A percentile compares a stretch with the other conserved stretches of the same genome.
Conservation (phyloP, 345 rosid genomes). For the Kandelia obovata region DNA sequence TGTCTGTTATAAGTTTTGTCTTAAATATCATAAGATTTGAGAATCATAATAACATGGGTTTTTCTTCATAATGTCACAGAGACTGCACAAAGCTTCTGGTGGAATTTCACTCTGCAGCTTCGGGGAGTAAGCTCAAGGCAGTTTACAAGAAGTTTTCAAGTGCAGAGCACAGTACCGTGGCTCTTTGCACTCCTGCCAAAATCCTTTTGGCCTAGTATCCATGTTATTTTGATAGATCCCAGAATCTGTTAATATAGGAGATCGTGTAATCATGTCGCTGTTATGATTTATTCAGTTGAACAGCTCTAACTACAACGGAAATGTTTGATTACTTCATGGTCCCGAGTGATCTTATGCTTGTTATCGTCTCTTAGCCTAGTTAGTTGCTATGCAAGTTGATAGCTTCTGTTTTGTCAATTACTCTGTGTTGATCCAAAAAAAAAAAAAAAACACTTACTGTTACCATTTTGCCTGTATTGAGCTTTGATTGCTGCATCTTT, state of each 20-base stretch:
- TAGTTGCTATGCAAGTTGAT: no score
- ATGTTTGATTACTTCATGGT: neutral
- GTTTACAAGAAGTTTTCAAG: slow-evolving; percentile 57
- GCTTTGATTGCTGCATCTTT: no score
- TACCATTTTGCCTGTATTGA: no score
- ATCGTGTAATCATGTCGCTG: neutral
- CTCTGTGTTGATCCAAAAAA: no score
- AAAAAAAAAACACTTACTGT: no score
- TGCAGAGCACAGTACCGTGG: slow-evolving; percentile 52
- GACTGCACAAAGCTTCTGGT: slow-evolving; percentile 66
- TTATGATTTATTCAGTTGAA: slow-evolving; percentile 3
- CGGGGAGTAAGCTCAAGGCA: slow-evolving; percentile 63
- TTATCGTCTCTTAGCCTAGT: no score
- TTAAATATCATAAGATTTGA: neutral
- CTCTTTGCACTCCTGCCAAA: slow-evolving; percentile 58
- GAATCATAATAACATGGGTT: neutral
- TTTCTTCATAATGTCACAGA: slow-evolving; percentile 29
- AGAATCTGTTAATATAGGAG: neutral
- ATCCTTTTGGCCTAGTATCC: slow-evolving; percentile 17
- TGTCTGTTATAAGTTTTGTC: neutral
- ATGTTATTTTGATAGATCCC: no score
- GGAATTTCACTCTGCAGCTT: slow-evolving; percentile 46
- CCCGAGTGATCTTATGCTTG: no score
- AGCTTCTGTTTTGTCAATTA: no score
- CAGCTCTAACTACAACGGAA: neutral